phyloP scores from a whole-genome alignment of 169 alveolate genomes.

The Eimeria nieschulzi region DNA sequence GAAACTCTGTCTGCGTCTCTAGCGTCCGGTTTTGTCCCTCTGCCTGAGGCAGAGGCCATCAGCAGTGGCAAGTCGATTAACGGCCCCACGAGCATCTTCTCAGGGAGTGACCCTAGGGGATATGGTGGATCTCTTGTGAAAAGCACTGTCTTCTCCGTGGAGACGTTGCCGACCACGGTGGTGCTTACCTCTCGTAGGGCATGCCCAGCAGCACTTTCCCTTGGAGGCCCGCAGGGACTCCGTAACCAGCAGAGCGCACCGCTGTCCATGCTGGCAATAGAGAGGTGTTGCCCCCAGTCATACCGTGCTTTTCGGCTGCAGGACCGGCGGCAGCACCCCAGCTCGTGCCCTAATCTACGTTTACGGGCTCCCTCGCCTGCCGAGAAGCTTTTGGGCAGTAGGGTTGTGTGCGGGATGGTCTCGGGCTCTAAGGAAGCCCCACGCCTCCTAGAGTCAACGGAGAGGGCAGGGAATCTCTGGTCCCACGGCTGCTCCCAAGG shows the following conservation, averaged over 20 bases:
- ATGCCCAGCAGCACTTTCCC: background rate
- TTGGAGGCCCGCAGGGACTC: background rate
- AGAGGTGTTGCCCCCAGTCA: background rate
- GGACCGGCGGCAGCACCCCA: slow-evolving; percentile 12
- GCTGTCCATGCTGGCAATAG: slow-evolving; percentile 11
- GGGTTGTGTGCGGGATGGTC: background rate
- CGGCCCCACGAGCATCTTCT: slow-evolving; percentile 8
- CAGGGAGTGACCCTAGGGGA: slow-evolving; percentile 12
- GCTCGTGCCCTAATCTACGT: slow-evolving; percentile 35
- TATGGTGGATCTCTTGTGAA: slow-evolving; percentile 11
- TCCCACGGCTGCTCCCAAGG: background rate
- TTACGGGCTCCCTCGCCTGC: background rate
- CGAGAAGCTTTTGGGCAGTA: background rate
- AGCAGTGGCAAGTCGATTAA: background rate
- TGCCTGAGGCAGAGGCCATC: background rate
- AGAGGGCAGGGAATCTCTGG: background rate
- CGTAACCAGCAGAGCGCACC: background rate
- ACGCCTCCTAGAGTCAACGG: background rate
- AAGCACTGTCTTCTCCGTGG: slow-evolving; percentile 26
- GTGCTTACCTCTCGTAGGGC: background rate
- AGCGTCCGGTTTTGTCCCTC: background rate
- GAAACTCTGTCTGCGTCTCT: slow-evolving; percentile 7
- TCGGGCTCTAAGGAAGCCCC: background rate
- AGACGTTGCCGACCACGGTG: background rate
- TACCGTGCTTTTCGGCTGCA: background rate